Base-by-base conservation (phyloP, 1,284 basidiomycete genomes). In the Anthracocystis walkeri region DNA sequence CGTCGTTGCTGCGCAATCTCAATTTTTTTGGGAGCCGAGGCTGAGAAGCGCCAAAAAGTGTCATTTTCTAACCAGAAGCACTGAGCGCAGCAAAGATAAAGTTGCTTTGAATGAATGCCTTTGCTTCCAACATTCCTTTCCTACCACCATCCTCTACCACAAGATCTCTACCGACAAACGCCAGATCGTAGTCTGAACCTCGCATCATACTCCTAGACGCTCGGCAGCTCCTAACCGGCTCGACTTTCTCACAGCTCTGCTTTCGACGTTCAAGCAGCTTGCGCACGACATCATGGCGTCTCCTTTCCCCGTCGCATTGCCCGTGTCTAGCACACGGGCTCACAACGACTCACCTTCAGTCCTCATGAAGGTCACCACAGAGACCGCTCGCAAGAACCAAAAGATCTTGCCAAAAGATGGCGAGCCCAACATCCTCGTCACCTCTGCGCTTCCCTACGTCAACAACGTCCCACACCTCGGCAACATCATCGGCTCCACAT, bases 401-500 rank as follows among this genome's bases (percentile, higher is more conserved):
- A 79, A 79, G 69, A 74, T 83, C 54, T 58, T 82, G 11, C 83
- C 83, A 25, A 71, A 73, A 35, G 65, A 79, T n/a, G 77, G 70
- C 55, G 70, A 83, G 61, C 49, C 73, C 38, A 84, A 84, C 74
- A 65, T 97, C 54, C 88, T 99, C 44, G 91, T 99, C 84, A 98
- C 97, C 10, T 97, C 95, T 65, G 96, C 97, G 41, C 87, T 99
- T 59, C 97, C 97, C 14, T 99, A 87, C 85, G 98, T 97, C 86
- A 99, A 99, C 87, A 99, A 99, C 84, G 96, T 98, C 16, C 97
- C 97, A 25, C 97, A 99, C 88, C 90, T 99, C 54, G 96, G 96
- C 51, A 99, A 99, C 86, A 97, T 99, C 85, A 98, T 99, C 83
- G 97, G 97, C 78, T 97, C 93, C 79, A 93, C 91, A 14, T 89